Percentiles rank a stretch among this genome's conserved stretches.
These are phyloP conservation scores for Macrophomina pseudophaseolina DNA, from an alignment of 2,329 filamentous ascomycete genomes.

Conservation along the genomic window DNA sequence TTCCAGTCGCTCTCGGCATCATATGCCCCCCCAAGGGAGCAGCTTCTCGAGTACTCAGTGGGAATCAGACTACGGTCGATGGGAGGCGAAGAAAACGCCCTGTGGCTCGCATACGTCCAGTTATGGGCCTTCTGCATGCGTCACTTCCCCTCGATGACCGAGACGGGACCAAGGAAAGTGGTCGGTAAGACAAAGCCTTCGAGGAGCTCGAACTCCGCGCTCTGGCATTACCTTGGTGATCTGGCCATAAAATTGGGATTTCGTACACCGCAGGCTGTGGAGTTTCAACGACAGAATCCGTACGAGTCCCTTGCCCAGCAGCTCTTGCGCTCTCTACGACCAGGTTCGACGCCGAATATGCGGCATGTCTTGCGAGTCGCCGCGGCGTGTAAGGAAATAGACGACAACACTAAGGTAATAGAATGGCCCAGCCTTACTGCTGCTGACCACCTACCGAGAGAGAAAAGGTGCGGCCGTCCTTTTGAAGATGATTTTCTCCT, in stretches of 20 bases:
- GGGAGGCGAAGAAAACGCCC: not conserved
- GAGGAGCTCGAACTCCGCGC: not conserved
- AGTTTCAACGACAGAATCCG: too few relatives aligned
- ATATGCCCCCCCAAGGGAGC: constrained; percentile 25
- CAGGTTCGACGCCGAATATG: not conserved
- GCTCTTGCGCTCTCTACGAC: not conserved
- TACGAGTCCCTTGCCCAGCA: too few relatives aligned
- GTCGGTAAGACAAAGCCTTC: not conserved
- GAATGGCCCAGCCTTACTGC: not conserved
- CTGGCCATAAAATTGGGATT: not conserved
- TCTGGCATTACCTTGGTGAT: not conserved
- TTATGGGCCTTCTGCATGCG: constrained; percentile 31
- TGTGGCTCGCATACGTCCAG: constrained; percentile 20
- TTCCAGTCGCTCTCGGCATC: constrained; percentile 27
- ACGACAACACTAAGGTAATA: not conserved
- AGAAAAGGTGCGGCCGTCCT: not conserved
- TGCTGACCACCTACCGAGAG: not conserved
- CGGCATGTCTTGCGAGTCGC: not conserved
- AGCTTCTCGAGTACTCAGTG: constrained; percentile 22
- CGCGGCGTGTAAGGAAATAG: not conserved
- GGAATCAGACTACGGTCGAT: not conserved
- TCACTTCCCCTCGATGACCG: constrained; percentile 30
- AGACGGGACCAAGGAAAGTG: constrained; percentile 18
- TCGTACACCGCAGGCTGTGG: not conserved
- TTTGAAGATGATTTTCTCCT: not conserved